Evolutionary conservation across 345 rosid genomes (phyloP), one percentile per base, ranked within the genome.

Genomic region (Psidium friedrichsthalianum): DNA sequence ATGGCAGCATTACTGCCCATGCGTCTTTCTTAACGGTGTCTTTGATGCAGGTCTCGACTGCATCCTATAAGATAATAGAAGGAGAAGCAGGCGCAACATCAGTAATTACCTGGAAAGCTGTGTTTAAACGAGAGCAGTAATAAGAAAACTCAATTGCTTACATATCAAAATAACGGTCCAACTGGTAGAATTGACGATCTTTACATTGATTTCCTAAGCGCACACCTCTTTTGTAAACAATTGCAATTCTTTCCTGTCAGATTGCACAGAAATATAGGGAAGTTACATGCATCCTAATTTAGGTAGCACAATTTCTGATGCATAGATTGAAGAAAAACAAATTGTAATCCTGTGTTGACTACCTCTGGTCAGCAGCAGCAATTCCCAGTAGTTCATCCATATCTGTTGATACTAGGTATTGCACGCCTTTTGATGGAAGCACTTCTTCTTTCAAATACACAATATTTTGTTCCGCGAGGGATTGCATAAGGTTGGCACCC

Each of bases 201-300:
- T 95, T 96, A 88, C 98, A 95, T 86, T 92, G 98, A 88, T 96
- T 96, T 69, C 99, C 99, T 86, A 97, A 97, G 56, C 96, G 96
- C 27, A 94, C 96, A 97, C 98, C 89, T 97, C 99, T 88, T 98
- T 92, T 11, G 94, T 91, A 85, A 97, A 97, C 55, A 94, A 88
- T 89, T 90, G 94, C 83, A 96, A 88, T 86, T 95, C 99, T 87
- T 94, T 98, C 90, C 99, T 97, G 93, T 69, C 82, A 87, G 80
- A 64, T 42, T 42, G 44, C 44, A 42, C 42, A 64, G 76, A 22
- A 29, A 16, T 42, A 64, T 64, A 32, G 76, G 15, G 32, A 64
- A 7, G 21, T 64, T 16, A 10, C 12, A 1, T 0, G 3, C 44
- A 32, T 64, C 76, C 76, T 29, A 29, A 16, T 32, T 32, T 32